Evolutionary conservation across 495 filamentous ascomycete species (phyloP).

Genomic region (Aspergillus sclerotioniger): DNA sequence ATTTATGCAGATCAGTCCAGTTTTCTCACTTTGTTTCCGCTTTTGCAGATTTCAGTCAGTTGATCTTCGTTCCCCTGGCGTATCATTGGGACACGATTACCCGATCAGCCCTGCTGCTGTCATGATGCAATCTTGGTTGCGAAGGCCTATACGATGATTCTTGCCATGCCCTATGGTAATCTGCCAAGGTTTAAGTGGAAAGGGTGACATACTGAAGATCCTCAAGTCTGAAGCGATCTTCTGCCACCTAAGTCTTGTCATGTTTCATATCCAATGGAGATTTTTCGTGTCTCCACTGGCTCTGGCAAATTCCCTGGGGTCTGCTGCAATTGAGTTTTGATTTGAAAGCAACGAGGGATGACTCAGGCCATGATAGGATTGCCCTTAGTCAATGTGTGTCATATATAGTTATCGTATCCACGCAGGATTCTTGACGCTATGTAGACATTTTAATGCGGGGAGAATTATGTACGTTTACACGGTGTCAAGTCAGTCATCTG

Average conservation of each 20-base stretch:
- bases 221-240: neutral
- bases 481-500: too few species aligned
- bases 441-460: too few species aligned
- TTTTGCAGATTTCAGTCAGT: neutral
- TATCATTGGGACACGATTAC: neutral
- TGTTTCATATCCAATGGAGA: neutral
- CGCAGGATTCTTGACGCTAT: too few species aligned
- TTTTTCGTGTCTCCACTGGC: neutral
- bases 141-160: neutral
- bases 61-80: neutral
- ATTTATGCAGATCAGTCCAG: neutral
- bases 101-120: neutral
- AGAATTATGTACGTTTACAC: too few species aligned
- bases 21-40: neutral
- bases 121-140: neutral
- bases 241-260: neutral
- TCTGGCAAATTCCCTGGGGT: neutral
- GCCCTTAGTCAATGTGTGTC: neutral
- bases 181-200: neutral
- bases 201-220: neutral
- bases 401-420: neutral
- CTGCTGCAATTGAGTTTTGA: neutral
- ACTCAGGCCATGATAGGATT: neutral
- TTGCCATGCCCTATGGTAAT: neutral
- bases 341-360: neutral